Percentiles rank a stretch among this genome's conserved stretches.
Evolutionary conservation across 352 stramenopile genomes (phyloP).

Genomic region (Blastocystis sp.): DNA sequence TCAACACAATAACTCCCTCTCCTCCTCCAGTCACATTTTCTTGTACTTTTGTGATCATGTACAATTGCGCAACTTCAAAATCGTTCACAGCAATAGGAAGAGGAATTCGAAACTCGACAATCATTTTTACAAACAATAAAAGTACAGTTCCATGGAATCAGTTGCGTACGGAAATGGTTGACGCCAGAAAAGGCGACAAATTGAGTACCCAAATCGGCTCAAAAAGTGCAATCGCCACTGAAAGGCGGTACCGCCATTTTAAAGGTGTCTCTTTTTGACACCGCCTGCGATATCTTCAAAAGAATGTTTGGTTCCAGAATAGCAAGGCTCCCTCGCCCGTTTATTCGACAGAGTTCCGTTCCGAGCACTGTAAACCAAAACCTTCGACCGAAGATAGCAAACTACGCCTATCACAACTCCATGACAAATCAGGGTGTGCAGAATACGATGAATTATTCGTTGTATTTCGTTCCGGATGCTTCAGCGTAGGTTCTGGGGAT

Average conservation of each 20-base stretch:
- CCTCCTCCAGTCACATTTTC: slow-evolving; percentile 46
- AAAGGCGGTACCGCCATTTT: no score
- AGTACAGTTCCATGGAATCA: no score
- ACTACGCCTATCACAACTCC: slow-evolving; percentile 13
- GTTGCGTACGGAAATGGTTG: no score
- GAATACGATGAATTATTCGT: background rate
- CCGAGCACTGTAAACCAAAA: slow-evolving; percentile 31
- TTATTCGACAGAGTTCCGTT: background rate
- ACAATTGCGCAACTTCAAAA: slow-evolving; percentile 53
- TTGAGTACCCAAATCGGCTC: no score
- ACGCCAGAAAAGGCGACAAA: no score
- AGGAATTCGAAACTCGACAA: slow-evolving; percentile 47
- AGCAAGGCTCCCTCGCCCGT: slow-evolving; percentile 27
- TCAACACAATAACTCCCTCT: slow-evolving; percentile 42
- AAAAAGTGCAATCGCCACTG: no score
- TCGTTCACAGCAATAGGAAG: slow-evolving; percentile 36
- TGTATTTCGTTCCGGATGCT: slow-evolving; percentile 16
- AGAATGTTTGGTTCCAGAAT: slow-evolving; percentile 50
- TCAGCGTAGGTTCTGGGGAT: background rate
- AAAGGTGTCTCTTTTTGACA: no score
- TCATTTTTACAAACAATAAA: slow-evolving; percentile 7
- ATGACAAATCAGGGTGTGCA: background rate
- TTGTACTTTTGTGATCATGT: slow-evolving; percentile 31
- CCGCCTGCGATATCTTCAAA: no score
- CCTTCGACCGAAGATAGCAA: slow-evolving; percentile 46